These are phyloP conservation scores for Metschnikowia shivogae DNA, from an alignment of 805 yeast species.

Conservation along the genomic window DNA sequence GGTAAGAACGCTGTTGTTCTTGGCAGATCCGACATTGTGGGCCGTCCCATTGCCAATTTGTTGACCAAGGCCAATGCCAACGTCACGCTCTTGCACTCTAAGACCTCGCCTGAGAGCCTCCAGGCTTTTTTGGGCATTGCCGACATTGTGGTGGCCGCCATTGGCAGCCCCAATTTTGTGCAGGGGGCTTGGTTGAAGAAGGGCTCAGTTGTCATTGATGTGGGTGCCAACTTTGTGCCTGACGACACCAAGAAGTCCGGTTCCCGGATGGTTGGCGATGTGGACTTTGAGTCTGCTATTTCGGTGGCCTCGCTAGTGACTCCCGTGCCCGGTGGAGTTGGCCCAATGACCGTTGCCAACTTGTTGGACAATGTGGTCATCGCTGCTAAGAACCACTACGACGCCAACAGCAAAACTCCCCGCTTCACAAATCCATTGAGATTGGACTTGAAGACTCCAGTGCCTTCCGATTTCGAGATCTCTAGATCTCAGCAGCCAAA, in stretches of 20 bases:
- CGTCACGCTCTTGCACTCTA: conserved; percentile 71
- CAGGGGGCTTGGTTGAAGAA: conserved; percentile 71
- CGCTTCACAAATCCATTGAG: conserved; percentile 52
- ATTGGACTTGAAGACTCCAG: conserved; percentile 56
- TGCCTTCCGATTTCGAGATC: conserved; percentile 77
- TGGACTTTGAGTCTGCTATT: conserved; percentile 55
- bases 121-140: conserved; percentile 51
- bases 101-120: conserved; percentile 50
- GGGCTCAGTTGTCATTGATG: conserved; percentile 72
- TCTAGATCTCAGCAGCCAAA: conserved; percentile 75
- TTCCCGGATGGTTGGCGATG: conserved; percentile 72
- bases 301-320: conserved; percentile 61
- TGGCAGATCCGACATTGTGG: conserved; percentile 85
- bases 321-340: conserved; percentile 93
- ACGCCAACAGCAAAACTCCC: conserved; percentile 39
- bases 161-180: conserved; percentile 68
- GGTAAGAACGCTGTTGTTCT: conserved; percentile 79
- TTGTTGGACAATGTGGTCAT: conserved; percentile 65
- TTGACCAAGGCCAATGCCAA: conserved; percentile 70
- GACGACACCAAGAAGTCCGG: conserved; percentile 68
- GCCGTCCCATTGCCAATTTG: conserved; percentile 72
- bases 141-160: conserved; percentile 74
- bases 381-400: conserved; percentile 57
- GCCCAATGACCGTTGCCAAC: conserved; percentile 90
- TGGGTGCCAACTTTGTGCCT: conserved; percentile 73